phyloP scores from a whole-genome alignment of 2,329 filamentous ascomycete genomes.

The Fusarium subglutinans region DNA sequence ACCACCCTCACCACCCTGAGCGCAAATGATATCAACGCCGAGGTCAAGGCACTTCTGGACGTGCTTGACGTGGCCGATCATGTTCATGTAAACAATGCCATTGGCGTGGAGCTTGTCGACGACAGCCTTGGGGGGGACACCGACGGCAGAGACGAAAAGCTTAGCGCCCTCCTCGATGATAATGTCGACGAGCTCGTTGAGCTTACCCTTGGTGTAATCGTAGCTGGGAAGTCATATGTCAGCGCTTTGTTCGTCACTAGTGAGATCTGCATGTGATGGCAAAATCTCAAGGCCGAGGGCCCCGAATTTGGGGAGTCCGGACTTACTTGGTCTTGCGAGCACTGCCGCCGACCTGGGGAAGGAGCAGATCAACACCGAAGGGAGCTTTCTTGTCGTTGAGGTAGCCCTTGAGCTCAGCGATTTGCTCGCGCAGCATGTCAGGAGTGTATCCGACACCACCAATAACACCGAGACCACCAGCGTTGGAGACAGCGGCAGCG shows the following conservation, averaged over 20 bases:
- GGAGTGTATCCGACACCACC: slow-evolving; percentile 96
- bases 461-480: slow-evolving; percentile 94
- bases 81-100: slow-evolving; percentile 98
- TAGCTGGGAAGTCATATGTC: slow-evolving; percentile 69
- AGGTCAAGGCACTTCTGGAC: slow-evolving; percentile 94
- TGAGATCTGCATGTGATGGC: slow-evolving; percentile 37
- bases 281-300: neutral
- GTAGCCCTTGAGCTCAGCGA: slow-evolving; percentile 90
- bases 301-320: neutral
- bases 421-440: slow-evolving; percentile 95
- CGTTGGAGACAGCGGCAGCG: slow-evolving; percentile 95
- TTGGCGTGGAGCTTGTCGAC: slow-evolving; percentile 89
- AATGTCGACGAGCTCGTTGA: slow-evolving; percentile 87
- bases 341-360: slow-evolving; percentile 93
- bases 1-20: slow-evolving; percentile 96
- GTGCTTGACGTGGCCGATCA: slow-evolving; percentile 99
- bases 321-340: slow-evolving; percentile 90
- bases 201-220: slow-evolving; percentile 99
- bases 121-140: slow-evolving; percentile 86
- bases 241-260: neutral
- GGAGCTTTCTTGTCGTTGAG: slow-evolving; percentile 91
- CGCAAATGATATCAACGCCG: slow-evolving; percentile 96
- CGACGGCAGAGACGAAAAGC: slow-evolving; percentile 96
- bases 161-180: slow-evolving; percentile 91
- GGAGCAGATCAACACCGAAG: slow-evolving; percentile 92